Evolutionary conservation across 768 basidiomycete species (phyloP), one percentile per base, ranked within the genome.

Genomic region (Trametes punicea): DNA sequence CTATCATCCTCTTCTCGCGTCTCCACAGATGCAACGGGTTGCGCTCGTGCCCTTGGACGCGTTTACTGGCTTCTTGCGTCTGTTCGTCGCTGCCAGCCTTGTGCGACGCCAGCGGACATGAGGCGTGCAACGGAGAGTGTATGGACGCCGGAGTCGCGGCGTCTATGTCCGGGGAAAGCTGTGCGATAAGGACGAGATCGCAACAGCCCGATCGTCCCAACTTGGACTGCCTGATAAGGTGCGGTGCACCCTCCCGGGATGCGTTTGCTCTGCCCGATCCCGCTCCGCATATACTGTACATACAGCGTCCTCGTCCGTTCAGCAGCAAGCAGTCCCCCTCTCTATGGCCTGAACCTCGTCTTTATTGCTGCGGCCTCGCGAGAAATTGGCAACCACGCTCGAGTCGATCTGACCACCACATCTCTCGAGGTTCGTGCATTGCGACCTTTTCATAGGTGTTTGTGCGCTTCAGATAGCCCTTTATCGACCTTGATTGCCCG

Each of bases 141-240:
- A 13, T 50, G 49, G 36, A 31, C 20, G 51, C 23, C 39, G 51
- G 44, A 8, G 50, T 44, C 23, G 13, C 18, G 18, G 39, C 40
- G 40, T 10, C 33, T 34, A 18, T 18, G 10, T 13, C 38, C 31
- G 23, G 46, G 46, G 46, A 36, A 55, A 48, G 54, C 54, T 40
- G 54, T 55, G 54, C 54, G 54, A 55, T 55, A 55, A 55, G 54
- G 29, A 42, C 16, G 20, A 25, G 46, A 47, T 47, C 46, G 13
- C 21, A 38, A 25, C 38, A 16, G 46, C 36, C 54, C 54, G 54
- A 48, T 55, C 54, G 27, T 11, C 44, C n/a, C 42, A 53, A 55
- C 54, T 48, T 55, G 47, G 18, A 55, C 27, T 42, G 30, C 54
- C 54, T 25, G 40, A 55, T 55, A 41, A 41, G 54, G 54, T 26